These are phyloP conservation scores for Aureobasidium leucospermi DNA, from an alignment of 2,329 filamentous ascomycete genomes.

Conservation along the genomic window DNA sequence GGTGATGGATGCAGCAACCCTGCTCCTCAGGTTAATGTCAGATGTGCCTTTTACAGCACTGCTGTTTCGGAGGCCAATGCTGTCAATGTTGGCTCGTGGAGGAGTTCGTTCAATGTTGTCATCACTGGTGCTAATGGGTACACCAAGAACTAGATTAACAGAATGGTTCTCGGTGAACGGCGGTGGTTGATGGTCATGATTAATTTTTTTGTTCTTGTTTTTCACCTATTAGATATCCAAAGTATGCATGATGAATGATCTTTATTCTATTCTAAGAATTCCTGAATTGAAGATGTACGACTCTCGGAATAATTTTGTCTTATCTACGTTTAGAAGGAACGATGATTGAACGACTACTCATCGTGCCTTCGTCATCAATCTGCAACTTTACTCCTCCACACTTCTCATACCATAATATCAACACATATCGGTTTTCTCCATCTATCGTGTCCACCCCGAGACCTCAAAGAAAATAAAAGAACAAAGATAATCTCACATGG, in stretches of 20 bases:
- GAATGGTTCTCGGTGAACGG: too few relatives aligned
- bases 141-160: slow-evolving; percentile 17
- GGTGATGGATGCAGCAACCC: slow-evolving; percentile 29
- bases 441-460: too few relatives aligned
- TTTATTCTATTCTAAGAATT: neutral
- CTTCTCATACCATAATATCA: too few relatives aligned
- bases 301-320: too few relatives aligned
- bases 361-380: too few relatives aligned
- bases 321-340: too few relatives aligned
- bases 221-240: neutral
- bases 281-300: too few relatives aligned
- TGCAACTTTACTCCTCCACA: too few relatives aligned
- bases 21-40: slow-evolving; percentile 31
- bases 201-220: neutral
- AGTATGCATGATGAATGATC: neutral
- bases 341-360: too few relatives aligned
- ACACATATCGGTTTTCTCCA: too few relatives aligned
- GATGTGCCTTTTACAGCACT: slow-evolving; percentile 33
- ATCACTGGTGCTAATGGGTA: slow-evolving; percentile 24
- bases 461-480: too few relatives aligned
- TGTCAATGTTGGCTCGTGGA: slow-evolving; percentile 23
- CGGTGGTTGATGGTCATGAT: neutral
- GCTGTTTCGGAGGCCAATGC: slow-evolving; percentile 24
- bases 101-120: slow-evolving; percentile 23
- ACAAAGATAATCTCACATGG: too few relatives aligned